Conservation (phyloP, 2,329 filamentous ascomycete species). For the Ambrosiella cleistominuta region DNA sequence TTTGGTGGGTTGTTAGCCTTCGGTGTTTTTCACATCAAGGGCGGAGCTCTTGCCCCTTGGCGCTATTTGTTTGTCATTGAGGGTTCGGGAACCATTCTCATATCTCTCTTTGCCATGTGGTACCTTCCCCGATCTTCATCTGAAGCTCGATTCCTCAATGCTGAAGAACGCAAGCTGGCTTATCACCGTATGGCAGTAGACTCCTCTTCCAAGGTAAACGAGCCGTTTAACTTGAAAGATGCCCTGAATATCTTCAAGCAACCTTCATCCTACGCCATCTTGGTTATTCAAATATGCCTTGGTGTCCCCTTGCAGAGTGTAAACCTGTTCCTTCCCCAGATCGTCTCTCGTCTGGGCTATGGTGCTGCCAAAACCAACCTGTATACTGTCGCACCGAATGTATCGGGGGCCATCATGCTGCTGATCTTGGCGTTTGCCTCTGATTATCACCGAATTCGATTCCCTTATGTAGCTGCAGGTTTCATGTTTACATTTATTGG, state of each 20-base stretch:
- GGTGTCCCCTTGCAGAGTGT: constrained; percentile 41
- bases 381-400: constrained; percentile 66
- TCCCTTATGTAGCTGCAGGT: constrained; percentile 56
- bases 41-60: constrained; percentile 25
- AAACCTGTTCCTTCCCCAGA: constrained; percentile 36
- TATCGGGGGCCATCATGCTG: constrained; percentile 54
- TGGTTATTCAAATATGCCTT: constrained; percentile 40
- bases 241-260: constrained; percentile 33
- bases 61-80: constrained; percentile 38
- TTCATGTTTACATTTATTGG: constrained; percentile 60
- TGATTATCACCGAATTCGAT: constrained; percentile 47
- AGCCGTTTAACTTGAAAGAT: constrained; percentile 33
- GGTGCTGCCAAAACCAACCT: constrained; percentile 48
- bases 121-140: constrained; percentile 50
- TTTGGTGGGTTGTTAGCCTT: constrained; percentile 31
- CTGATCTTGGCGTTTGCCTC: constrained; percentile 55
- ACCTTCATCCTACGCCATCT: constrained; percentile 31
- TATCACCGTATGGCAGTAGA: constrained; percentile 61
- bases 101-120: constrained; percentile 46
- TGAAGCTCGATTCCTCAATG: constrained; percentile 46
- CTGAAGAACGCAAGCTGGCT: constrained; percentile 49
- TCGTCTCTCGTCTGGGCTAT: constrained; percentile 31
- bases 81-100: constrained; percentile 38
- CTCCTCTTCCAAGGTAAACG: constrained; percentile 43
- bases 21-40: constrained; percentile 30